Evolutionary conservation across 2,329 filamentous ascomycete species (phyloP).

Genomic region (Colletotrichum cuscutae): DNA sequence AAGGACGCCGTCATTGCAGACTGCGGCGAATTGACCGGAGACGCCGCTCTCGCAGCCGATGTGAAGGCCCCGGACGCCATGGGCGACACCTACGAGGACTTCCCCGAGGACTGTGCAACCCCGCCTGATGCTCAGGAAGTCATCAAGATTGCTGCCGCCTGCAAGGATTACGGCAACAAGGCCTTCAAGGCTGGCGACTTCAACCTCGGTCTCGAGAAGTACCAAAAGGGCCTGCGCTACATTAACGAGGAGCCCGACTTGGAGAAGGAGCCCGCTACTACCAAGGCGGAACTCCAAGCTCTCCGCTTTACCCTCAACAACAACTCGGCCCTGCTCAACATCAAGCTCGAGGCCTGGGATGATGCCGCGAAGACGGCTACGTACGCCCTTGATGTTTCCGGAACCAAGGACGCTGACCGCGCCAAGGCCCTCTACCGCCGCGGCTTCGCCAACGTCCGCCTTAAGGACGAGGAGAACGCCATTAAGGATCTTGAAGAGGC

Average conservation of each 20-base stretch:
- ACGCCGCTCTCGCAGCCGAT: constrained; percentile 73
- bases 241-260: constrained; percentile 84
- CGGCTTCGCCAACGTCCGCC: constrained; percentile 76
- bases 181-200: constrained; percentile 87
- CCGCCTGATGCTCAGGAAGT: constrained; percentile 75
- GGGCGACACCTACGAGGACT: constrained; percentile 95
- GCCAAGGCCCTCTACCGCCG: constrained; percentile 91
- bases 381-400: constrained; percentile 75
- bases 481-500: constrained; percentile 81
- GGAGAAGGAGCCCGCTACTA: constrained; percentile 76
- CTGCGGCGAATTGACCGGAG: constrained; percentile 85
- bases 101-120: constrained; percentile 81
- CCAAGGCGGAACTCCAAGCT: constrained; percentile 70
- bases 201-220: constrained; percentile 82
- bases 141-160: constrained; percentile 81
- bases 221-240: constrained; percentile 92
- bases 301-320: constrained; percentile 88
- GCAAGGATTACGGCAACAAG: constrained; percentile 93
- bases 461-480: constrained; percentile 88
- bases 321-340: constrained; percentile 86
- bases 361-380: constrained; percentile 78
- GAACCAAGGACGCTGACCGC: constrained; percentile 78
- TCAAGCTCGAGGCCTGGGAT: constrained; percentile 79
- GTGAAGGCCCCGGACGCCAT: constrained; percentile 80
- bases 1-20: constrained; percentile 80